Base-by-base conservation (phyloP, 805 yeast species). In the Wickerhamomyces strasburgensis region DNA sequence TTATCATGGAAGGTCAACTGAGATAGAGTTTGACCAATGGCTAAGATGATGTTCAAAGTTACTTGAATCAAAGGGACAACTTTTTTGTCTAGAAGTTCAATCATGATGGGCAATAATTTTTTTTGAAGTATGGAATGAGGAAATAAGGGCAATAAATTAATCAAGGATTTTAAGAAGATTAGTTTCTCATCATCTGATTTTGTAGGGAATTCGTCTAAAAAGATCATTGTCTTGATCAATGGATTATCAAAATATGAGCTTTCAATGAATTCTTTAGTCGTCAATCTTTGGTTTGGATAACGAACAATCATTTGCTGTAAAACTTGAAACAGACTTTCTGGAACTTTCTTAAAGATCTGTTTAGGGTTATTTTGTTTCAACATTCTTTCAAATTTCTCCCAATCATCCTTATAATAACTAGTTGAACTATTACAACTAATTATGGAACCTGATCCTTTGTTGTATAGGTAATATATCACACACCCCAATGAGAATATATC, bases 401-500 rank as follows among this genome's bases (percentile, higher is more conserved):
- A 67, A 40, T 72, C 84, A 5, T 73, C 68, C 51, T 78, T 78
- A 57, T 75, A 84, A 40, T 81, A 82, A 25, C 70, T 73, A 4
- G 72, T 51, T 10, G 83, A 71, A 51, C 74, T 75, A 25, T 72
- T 68, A 34, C 80, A 68, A 13, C 69, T 60, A 6, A 75, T 48
- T 23, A 84, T 29, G 3, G 70, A 67, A 7, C 72, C 73, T 4
- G 69, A 64, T 6, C 73, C 73, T 17, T 57, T 44, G 46, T 77
- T 74, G 59, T 84, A 89, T 3, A 89, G 58, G 46, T 76, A 80
- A 54, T 72, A 82, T 3, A 88, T 77, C 39, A 93, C 56, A 47
- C 85, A 71, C 1, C 95, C 98, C 9, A 93, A 52, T 0, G 96
- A 77, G 69, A 89, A 93, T 26, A 85, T 72, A 56, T 93, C 99